Base-by-base conservation (phyloP, 2,329 filamentous ascomycete genomes). In the Chaetomium olivaceum region DNA sequence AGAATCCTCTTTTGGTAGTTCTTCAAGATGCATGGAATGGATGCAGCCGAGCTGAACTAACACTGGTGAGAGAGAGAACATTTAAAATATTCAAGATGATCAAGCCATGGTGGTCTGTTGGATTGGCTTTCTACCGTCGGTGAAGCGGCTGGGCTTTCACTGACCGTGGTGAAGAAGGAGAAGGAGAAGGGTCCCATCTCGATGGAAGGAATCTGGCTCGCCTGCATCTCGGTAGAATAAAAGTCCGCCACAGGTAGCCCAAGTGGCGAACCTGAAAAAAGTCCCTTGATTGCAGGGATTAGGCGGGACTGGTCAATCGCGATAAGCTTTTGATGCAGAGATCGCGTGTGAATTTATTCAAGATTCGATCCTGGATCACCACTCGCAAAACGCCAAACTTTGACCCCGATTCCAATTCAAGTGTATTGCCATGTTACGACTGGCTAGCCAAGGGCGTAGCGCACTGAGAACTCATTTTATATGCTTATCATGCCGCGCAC, bases 21-120 rank as follows among this genome's bases (percentile, higher is more conserved):
- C 33, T 14, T 71, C 27, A 73, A 66, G 25, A 73, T 46, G 25
- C 71, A 70, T 25, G 71, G 69, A 21, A 72, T 65, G 46, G 11
- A 12, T 36, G 66, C 58, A 7, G 62, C 67, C 5, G 68, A 63
- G 56, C 69, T 70, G 65, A 70, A 67, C 27, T 58, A 70, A 67
- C 27, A 56, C 58, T 14, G 39, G 58, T 46, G 71, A 65, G 36
- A 73, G 36, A 5, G 64, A 70, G 56, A 61, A 63, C 9, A 71
- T 57, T 16, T 69, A 56, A n/a, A 11, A 39, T 39, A 5, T 43
- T 29, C 52, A 9, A 4, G 43, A 36, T 7, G 52, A 3, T 9
- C 2, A 23, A 5, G 23, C 4, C 23, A 27, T 25, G 23, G 9
- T 48, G n/a, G 12, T 5, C 1, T 11, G 5, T 43, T 43, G 39